Conservation (phyloP, 768 basidiomycete species). For the Russula vinacea region DNA sequence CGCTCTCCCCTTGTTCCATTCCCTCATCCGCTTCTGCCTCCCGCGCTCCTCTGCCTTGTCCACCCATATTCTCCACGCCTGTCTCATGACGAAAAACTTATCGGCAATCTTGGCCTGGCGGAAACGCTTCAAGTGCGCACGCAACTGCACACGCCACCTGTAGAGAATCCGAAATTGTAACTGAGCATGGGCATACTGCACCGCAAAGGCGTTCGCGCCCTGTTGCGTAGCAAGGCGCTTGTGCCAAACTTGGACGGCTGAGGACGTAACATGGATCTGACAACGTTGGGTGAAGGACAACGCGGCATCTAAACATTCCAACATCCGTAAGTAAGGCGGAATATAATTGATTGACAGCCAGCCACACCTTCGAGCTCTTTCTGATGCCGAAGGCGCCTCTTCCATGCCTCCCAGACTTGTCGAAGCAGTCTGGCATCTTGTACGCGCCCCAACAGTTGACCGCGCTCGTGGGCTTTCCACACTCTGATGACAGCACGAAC, state of each 20-base stretch:
- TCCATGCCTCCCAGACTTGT: constrained; percentile 52
- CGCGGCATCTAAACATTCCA: constrained; percentile 34
- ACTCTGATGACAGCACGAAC: constrained; percentile 57
- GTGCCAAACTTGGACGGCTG: constrained; percentile 48
- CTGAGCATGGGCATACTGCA: constrained; percentile 46
- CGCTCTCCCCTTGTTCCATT: constrained; percentile 43
- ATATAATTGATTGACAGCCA: constrained; percentile 1
- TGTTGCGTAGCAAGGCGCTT: constrained; percentile 43
- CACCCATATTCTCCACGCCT: constrained; percentile 50
- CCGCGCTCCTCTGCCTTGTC: constrained; percentile 44
- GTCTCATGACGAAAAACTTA: constrained; percentile 49
- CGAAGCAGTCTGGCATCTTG: constrained; percentile 46
- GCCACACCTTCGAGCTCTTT: constrained; percentile 47
- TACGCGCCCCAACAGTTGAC: constrained; percentile 54
- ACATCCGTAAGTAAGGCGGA: background rate
- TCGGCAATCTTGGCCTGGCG: constrained; percentile 56
- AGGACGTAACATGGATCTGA: constrained; percentile 40
- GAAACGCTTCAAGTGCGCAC: constrained; percentile 46
- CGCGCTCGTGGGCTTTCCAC: constrained; percentile 68
- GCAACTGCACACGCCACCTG: constrained; percentile 55
- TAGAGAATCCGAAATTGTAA: constrained; percentile 44
- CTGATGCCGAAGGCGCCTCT: constrained; percentile 41
- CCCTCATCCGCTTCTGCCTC: constrained; percentile 45
- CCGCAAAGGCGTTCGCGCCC: constrained; percentile 48
- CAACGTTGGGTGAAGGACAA: constrained; percentile 48